Base-by-base conservation (phyloP, 345 rosid species). In the Trapa bicornis region DNA sequence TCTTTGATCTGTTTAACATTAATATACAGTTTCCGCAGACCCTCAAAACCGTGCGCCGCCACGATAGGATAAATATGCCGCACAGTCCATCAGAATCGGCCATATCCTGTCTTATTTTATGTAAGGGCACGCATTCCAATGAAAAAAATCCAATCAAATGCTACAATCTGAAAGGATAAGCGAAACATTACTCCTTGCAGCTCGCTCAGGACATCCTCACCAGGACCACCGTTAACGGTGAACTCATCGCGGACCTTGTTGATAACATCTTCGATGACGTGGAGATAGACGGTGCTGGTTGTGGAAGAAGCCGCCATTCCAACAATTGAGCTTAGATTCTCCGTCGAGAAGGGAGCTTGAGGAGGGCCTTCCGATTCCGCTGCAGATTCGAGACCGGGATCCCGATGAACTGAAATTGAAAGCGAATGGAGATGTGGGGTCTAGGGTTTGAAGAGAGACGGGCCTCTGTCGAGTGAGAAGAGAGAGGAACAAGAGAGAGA, bases 231-330 rank as follows among this genome's bases (percentile, higher is more conserved):
- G 77, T 79, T 84, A 78, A 75, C 76, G 71, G 87, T 60, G 75
- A 95, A 95, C 87, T 89, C 97, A 0, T 89, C 97, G 22, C 96
- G 96, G 68, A 87, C 91, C 81, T 95, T 95, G 82, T n/a, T 78
- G 70, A 91, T 80, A 70, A 95, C 97, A 37, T 95, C 97, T 54
- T 87, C 96, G 72, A 95, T 91, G 66, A 91, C 99, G 47, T 89
- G 79, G 77, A 87, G 81, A 80, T 95, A 95, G n/a, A 95, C 90
- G 47, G 75, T 0, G 78, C 88, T 87, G 50, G 96, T 82, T 66
- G 86, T 64, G 38, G 91, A 76, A 38, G 90, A 69, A 52, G 84
- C 71, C 74, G 91, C 79, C 97, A 86, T 87, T 39, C 36, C 52
- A 1, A 36, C 62, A 67, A 38, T 37, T 61, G 47, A 3, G 33